Evolutionary conservation across 495 filamentous ascomycete species (phyloP).

Genomic region (Astrocystis sublimbata): DNA sequence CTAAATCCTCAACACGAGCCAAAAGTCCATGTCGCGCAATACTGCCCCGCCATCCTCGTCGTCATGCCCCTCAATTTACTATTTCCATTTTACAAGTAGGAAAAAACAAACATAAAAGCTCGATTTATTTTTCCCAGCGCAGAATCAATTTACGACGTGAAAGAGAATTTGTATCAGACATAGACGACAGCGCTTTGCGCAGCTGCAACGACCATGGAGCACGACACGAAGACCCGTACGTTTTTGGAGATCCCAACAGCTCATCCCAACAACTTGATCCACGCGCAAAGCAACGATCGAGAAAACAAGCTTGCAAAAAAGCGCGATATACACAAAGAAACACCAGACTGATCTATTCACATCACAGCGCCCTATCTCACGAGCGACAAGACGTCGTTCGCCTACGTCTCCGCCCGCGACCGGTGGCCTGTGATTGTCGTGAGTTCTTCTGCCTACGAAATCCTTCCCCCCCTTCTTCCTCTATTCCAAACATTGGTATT

Average conservation of each 20-base stretch:
- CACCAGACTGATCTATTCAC: not conserved
- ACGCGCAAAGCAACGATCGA: not conserved
- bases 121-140: not conserved
- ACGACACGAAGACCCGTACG: slow-evolving; percentile 64
- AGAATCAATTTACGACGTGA: not conserved
- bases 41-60: slow-evolving; percentile 10
- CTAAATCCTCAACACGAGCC: not conserved
- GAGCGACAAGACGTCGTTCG: slow-evolving; percentile 83
- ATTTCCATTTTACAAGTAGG: not conserved
- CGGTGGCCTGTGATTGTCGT: slow-evolving; percentile 95
- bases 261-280: slow-evolving; percentile 13
- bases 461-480: not conserved
- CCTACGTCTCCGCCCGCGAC: slow-evolving; percentile 74
- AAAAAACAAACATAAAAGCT: not conserved
- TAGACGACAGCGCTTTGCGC: not conserved
- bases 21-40: not conserved
- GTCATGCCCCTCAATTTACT: not conserved
- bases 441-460: slow-evolving; percentile 27
- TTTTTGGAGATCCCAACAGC: slow-evolving; percentile 6
- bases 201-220: slow-evolving; percentile 53
- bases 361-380: slow-evolving; percentile 73
- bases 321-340: not conserved
- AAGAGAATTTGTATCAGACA: not conserved
- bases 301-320: not conserved
- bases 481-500: not conserved